Percentiles rank a stretch among this genome's conserved stretches.
Conservation (phyloP, 768 basidiomycete species). For the Rhodotorula babjevae region DNA sequence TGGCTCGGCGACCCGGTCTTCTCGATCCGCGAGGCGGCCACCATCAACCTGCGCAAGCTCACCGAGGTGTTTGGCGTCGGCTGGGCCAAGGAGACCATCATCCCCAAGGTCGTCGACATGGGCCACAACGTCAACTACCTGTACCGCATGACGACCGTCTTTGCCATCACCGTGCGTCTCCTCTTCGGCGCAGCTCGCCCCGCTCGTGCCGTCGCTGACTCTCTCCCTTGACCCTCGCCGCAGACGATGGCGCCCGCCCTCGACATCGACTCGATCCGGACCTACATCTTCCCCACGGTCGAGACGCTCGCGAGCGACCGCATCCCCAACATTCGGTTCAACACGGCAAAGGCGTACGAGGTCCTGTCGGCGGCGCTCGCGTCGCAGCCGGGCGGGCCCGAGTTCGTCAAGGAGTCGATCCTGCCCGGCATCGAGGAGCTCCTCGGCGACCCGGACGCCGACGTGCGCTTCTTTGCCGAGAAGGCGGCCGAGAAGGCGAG, state of each 20-base stretch:
- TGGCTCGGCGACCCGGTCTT: slow-evolving; percentile 98
- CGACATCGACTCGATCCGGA: slow-evolving; percentile 71
- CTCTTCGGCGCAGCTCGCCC: too few relatives aligned
- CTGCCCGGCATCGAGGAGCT: slow-evolving; percentile 78
- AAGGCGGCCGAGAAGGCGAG: slow-evolving; percentile 53
- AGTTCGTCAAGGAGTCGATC: slow-evolving; percentile 68
- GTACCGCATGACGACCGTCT: slow-evolving; percentile 96
- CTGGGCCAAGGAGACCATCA: slow-evolving; percentile 88
- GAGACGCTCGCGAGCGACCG: slow-evolving; percentile 77
- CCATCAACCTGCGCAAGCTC: slow-evolving; percentile 89
- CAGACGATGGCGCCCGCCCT: slow-evolving; percentile 94
- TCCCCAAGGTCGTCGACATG: slow-evolving; percentile 96
- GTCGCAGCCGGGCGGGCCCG: slow-evolving; percentile 56
- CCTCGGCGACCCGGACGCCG: slow-evolving; percentile 84
- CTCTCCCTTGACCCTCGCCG: background rate
- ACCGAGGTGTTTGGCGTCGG: slow-evolving; percentile 98
- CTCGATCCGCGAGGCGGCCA: slow-evolving; percentile 97
- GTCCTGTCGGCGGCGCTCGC: slow-evolving; percentile 71
- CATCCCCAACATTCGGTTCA: slow-evolving; percentile 99
- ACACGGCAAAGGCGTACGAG: slow-evolving; percentile 92
- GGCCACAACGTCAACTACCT: slow-evolving; percentile 94
- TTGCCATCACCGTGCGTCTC: slow-evolving; percentile 85
- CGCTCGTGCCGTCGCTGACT: background rate
- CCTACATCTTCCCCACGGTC: slow-evolving; percentile 77
- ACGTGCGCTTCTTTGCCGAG: slow-evolving; percentile 89